phyloP scores from a whole-genome alignment of 2,329 filamentous ascomycete species.

The Leptosphaerulina australis region DNA sequence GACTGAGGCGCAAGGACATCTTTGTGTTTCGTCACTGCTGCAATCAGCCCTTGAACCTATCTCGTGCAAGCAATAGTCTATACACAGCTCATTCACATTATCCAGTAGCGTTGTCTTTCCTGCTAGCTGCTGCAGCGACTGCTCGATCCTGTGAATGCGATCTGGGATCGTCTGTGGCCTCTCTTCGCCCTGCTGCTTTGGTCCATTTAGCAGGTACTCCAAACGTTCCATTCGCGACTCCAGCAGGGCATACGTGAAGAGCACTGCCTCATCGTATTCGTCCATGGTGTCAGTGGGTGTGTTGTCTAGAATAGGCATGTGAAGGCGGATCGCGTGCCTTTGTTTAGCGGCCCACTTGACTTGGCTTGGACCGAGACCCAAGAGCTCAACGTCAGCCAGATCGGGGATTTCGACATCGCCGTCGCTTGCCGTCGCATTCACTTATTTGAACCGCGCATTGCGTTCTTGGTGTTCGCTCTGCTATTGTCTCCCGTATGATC shows the following conservation, averaged over 20 bases:
- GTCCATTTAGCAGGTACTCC: constrained; percentile 52
- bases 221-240: constrained; percentile 54
- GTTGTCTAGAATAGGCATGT: constrained; percentile 23
- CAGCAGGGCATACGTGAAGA: constrained; percentile 52
- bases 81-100: constrained; percentile 50
- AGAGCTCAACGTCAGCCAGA: constrained; percentile 22
- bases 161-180: constrained; percentile 40
- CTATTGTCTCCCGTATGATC: constrained; percentile 33
- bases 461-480: background rate
- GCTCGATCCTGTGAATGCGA: constrained; percentile 48
- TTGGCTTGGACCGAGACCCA: background rate
- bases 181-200: constrained; percentile 26
- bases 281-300: constrained; percentile 34
- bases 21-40: constrained; percentile 49
- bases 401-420: background rate
- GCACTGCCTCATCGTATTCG: constrained; percentile 48
- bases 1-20: constrained; percentile 44
- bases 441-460: background rate
- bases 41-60: constrained; percentile 19
- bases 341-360: constrained; percentile 5
- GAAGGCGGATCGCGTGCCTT: constrained; percentile 7
- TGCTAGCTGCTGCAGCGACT: constrained; percentile 48
- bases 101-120: constrained; percentile 48
- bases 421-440: constrained; percentile 1
- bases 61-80: background rate